Conservation (phyloP, 192 early-diverging fungal genomes). For the Rhizophagus clarus region DNA sequence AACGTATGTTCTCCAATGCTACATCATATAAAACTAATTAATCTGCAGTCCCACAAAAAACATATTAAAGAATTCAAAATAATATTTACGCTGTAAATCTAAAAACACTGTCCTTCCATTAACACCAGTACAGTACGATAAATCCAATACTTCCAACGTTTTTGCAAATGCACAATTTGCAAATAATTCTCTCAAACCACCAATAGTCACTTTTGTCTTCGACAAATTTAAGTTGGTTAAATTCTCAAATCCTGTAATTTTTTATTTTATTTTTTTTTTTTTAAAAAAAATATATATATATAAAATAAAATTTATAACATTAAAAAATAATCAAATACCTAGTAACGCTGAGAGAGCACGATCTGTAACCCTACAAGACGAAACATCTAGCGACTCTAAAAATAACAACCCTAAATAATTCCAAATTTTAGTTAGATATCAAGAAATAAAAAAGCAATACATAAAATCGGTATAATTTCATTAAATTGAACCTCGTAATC, state of each 20-base stretch:
- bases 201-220: background rate
- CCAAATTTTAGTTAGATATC: background rate
- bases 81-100: slow-evolving; percentile 2
- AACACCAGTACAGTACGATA: background rate
- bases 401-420: background rate
- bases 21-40: background rate
- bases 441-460: background rate
- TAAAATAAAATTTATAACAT: background rate
- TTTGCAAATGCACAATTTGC: background rate
- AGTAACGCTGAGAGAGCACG: background rate
- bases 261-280: background rate
- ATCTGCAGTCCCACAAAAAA: background rate
- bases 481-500: background rate
- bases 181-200: background rate
- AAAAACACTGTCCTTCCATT: background rate
- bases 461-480: background rate
- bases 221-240: background rate
- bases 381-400: background rate
- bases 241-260: background rate
- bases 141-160: background rate
- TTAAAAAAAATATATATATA: background rate
- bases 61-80: background rate
- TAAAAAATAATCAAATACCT: background rate
- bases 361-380: background rate
- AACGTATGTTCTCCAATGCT: background rate